phyloP scores from a whole-genome alignment of 352 stramenopile genomes.

The Aphanomyces astaci region DNA sequence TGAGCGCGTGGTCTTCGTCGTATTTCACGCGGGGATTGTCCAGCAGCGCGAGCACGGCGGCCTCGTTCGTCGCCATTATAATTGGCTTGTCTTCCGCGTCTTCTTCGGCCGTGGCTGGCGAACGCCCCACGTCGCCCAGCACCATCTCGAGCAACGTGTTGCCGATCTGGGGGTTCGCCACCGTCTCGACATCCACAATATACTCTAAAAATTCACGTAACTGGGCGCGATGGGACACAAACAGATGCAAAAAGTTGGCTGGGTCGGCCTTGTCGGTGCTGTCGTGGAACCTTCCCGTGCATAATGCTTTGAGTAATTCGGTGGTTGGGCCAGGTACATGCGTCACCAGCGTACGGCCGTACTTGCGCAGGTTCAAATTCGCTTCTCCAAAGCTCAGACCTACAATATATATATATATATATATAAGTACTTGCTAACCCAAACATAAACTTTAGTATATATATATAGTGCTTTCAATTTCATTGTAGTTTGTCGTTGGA shows the following conservation, averaged over 20 bases:
- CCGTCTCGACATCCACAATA: slow-evolving; percentile 81
- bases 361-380: slow-evolving; percentile 79
- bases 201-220: slow-evolving; percentile 86
- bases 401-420: too few species aligned
- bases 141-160: slow-evolving; percentile 88
- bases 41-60: slow-evolving; percentile 80
- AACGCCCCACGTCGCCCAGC: slow-evolving; percentile 43
- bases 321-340: slow-evolving; percentile 82
- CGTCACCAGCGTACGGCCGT: slow-evolving; percentile 84
- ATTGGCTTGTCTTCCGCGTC: slow-evolving; percentile 27
- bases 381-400: slow-evolving; percentile 75
- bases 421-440: too few species aligned
- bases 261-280: slow-evolving; percentile 69
- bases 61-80: slow-evolving; percentile 36
- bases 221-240: slow-evolving; percentile 85
- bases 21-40: slow-evolving; percentile 87
- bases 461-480: too few species aligned
- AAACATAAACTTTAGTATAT: too few species aligned
- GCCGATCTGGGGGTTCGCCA: slow-evolving; percentile 82
- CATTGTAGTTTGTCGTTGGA: too few species aligned
- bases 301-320: slow-evolving; percentile 85
- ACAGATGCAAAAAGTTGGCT: slow-evolving; percentile 87
- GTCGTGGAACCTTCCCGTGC: slow-evolving; percentile 68
- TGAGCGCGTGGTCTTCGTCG: slow-evolving; percentile 89
- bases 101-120: slow-evolving; percentile 18